Evolutionary conservation across 352 stramenopile genomes (phyloP), one percentile per base, ranked within the genome.

Genomic region (Aphanomyces astaci): DNA sequence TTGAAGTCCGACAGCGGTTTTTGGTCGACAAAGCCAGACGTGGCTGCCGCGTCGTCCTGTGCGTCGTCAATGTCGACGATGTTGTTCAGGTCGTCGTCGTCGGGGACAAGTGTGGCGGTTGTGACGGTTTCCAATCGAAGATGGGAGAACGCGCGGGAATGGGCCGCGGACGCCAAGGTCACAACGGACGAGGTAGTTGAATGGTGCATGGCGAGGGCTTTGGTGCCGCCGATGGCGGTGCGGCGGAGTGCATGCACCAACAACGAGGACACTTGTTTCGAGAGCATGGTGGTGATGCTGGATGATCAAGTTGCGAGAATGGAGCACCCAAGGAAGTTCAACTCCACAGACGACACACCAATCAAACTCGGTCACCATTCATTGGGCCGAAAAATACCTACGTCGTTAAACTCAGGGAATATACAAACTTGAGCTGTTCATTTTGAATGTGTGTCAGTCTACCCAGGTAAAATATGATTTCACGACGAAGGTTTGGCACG

Each of bases 1-100:
- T 78, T 68, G 57, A 90, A 92, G 72, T 88, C 79, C 27, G 77
- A 57, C 19, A 92, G 72, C 19, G 77, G 81, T 70, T 92, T 88
- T 72, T 92, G 82, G 71, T 84, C 79, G 46, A 74, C 81, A 63
- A 93, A 93, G 40, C 80, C 84, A 27, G 80, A 75, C 24, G 65
- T 48, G 17, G 72, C 32, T 9, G 64, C 59, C 11, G 46, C 48
- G 77, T 65, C 43, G 76, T 76, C 72, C n/a, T n/a, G n/a, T n/a
- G 51, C 1, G 13, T 32, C 36, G 36, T 43, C 36, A 43, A 43
- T 15, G 36, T 43, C 36, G 36, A 43, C 15, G 15, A 43, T 15
- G 15, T 43, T 43, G 36, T 89, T 78, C 25, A 87, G 73, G 0
- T 79, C 76, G 11, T 62, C 43, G 19, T 87, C 75, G 49, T 76